Evolutionary conservation across 164 flowering plant genomes (phyloP), one percentile per base, ranked within the genome.

Genomic region (Chloranthus sessilifolius): DNA sequence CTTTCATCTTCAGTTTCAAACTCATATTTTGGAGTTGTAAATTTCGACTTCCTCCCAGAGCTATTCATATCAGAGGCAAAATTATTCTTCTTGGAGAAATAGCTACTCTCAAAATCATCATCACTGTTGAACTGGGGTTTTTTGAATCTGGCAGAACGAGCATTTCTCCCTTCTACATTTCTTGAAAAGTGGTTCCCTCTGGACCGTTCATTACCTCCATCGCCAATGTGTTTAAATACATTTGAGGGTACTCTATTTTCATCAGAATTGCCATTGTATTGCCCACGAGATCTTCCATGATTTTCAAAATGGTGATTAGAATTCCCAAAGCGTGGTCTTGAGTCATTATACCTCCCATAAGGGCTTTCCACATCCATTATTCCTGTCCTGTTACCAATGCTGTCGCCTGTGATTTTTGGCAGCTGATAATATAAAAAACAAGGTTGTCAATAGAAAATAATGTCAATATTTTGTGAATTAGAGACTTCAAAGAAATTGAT

Each of bases 401-500:
- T 58, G 33, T 31, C n/a, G n/a, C n/a, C 60, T 20, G 46, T 15
- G 20, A 66, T 41, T 53, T 38, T 56, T 28, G 71, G 66, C 22
- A 66, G 52, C 71, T 66, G 63, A 14, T 10, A 61, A 61, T n/a
- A 48, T 11, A 24, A 26, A 6, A 38, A 30, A 43, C 21, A 51
- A 4, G 11, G 34, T 5, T 2, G 2, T 2, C 2, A 11, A 2
- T 23, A 19, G 25, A 33, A 16, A 33, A 16, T 16, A 11, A 0
- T 33, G 28, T 2, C 12, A 19, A 20, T 11, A n/a, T 3, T 11
- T 3, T 15, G 1, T 19, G 24, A 15, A 29, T 48, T 17, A 3
- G 9, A 5, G 30, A 28, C 12, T 1, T 7, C 3, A 20, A 6
- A 21, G 26, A 5, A 34, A n/a, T 27, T 26, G 39, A 29, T 30